Base-by-base conservation (phyloP, 176 grass and related monocot species). In the Oryza meyeriana region DNA sequence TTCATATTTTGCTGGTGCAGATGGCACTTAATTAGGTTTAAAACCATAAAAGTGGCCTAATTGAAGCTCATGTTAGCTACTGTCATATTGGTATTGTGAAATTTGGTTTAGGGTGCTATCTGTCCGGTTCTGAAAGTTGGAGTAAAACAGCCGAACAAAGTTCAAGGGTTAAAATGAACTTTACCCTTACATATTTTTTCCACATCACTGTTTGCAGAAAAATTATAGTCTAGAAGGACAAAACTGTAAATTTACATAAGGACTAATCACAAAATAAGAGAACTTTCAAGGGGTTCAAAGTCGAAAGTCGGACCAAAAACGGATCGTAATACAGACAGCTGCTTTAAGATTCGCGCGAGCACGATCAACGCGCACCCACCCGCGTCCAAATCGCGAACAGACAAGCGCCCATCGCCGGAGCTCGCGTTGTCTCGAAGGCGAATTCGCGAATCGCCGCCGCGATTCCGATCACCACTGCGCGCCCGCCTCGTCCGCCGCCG, bases 281-380 rank as follows among this genome's bases (percentile, higher is more conserved):
- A 35, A 12, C 33, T 66, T 17, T 20, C 12, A 12, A 79, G 10
- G 41, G 13, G 42, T 52, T 69, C 4, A 25, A 16, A 39, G 10
- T 55, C 24, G 3, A 16, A 61, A 17, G 25, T 0, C 22, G 16
- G 25, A 5, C 0, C 6, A 4, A 33, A 22, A 72, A 31, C 17
- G 16, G 50, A 17, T n/a, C n/a, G n/a, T n/a, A n/a, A n/a, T n/a
- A n/a, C n/a, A 44, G 35, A 74, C 44, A 63, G 3, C 6, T 7
- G 20, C 87, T 85, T 85, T 76, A 81, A 24, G 87, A 89, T 89
- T 81, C 82, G 77, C 82, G 64, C 64, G 8, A 81, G 71, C 81
- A 71, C 82, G 77, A 89, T 89, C 34, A 68, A 39, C 81, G 48
- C 29, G 61, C 61, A 12, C 78, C 27, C 27, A 31, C 50, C 20